A percentile compares a stretch with the other conserved stretches of the same genome.
These are phyloP conservation scores for Gastrolobium bilobum DNA, from an alignment of 306 rosid genomes.

Conservation along the genomic window DNA sequence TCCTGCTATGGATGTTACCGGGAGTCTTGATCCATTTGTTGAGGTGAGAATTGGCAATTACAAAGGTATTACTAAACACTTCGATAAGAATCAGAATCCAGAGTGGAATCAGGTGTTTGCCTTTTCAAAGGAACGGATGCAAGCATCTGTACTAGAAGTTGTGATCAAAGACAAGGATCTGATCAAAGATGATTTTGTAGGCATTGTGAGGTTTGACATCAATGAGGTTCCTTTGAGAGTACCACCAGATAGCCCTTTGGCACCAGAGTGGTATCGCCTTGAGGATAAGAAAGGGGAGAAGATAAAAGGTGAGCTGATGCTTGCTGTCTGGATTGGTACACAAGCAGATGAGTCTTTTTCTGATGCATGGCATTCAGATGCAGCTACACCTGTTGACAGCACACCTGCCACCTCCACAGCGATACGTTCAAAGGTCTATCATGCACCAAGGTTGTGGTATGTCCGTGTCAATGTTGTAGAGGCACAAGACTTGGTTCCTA, in stretches of 20 bases:
- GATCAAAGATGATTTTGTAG: conserved; percentile 87
- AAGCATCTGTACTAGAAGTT: conserved; percentile 86
- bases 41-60: conserved; percentile 92
- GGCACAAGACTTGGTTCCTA: conserved; percentile 63
- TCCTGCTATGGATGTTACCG: conserved; percentile 85
- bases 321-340: conserved; percentile 95
- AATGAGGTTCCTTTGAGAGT: conserved; percentile 84
- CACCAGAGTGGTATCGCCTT: conserved; percentile 91
- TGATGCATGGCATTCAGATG: conserved; percentile 93
- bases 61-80: conserved; percentile 83
- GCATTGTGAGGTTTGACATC: conserved; percentile 79
- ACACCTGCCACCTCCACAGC: conserved; percentile 53
- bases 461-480: conserved; percentile 71
- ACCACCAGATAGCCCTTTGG: conserved; percentile 92
- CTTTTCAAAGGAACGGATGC: conserved; percentile 86
- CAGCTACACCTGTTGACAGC: conserved; percentile 68
- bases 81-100: conserved; percentile 78
- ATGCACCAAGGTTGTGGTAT: conserved; percentile 81
- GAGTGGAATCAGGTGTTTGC: conserved; percentile 92
- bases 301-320: conserved; percentile 86
- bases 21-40: conserved; percentile 88
- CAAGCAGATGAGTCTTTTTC: conserved; percentile 93
- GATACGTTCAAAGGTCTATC: conserved; percentile 75
- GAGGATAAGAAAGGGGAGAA: conserved; percentile 81
- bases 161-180: conserved; percentile 85